Evolutionary conservation across 2,329 filamentous ascomycete species (phyloP), one percentile per base, ranked within the genome.

Genomic region (Penicillium italicum): DNA sequence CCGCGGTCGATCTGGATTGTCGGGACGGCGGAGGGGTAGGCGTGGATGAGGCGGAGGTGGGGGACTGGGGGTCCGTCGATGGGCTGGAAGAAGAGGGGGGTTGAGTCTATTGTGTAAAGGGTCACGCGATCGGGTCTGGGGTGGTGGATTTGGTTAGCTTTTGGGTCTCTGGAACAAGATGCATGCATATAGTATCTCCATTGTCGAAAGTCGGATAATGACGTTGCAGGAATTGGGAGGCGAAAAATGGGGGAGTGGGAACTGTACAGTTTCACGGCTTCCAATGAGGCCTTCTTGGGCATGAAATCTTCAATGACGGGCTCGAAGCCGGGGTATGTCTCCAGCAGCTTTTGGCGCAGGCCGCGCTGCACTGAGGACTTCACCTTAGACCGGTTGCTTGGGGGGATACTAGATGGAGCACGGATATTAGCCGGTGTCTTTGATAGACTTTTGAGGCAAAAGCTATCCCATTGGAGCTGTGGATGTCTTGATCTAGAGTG

Each of bases 361-460:
- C 80, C 84, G 69, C 94, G 90, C 79, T 97, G 92, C 54, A 91
- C 90, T 24, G 91, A 96, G 62, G 93, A 97, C 79, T 97, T 99
- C 76, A 97, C 90, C 81, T 97, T 97, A 66, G 91, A 91, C 79
- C 94, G 96, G 54, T 90, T 87, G 63, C 88, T 85, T 26, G 87
- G 78, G 67, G 85, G 79, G 73, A 96, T 86, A 64, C 89, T 93
- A 69, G 62, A 55, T 33, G 5, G 16, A 30, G n/a, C 4, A 33
- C 0, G 12, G 2, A 37, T 53, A 45, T 61, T 59, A 63, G 43
- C 53, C 41, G 44, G 24, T 18, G 11, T 53, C 48, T 58, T 55
- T 56, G 4, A 5, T 4, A 30, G 12, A 2, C 2, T 22, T 30
- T 28, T 50, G 50, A 22, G 28, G 63, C 56, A 50, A 57, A 14